Percentiles rank a stretch among this genome's conserved stretches.
Evolutionary conservation across 768 basidiomycete species (phyloP).

Genomic region (Termitomyces sp.): DNA sequence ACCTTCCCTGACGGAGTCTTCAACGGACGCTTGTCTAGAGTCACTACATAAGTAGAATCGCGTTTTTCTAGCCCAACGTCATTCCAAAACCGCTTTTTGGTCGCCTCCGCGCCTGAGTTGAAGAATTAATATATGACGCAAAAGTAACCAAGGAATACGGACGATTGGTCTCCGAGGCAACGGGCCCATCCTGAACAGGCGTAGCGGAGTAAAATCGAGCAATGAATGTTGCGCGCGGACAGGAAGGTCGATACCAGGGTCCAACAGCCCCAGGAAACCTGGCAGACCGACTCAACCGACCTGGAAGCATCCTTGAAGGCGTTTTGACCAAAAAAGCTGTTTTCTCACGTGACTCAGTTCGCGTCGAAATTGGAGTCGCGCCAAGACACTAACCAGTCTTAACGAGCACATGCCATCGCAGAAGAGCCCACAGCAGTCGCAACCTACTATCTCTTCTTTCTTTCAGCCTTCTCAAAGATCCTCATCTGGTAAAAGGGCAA

Average conservation of each 20-base stretch:
- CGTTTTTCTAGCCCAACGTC: conserved; percentile 70
- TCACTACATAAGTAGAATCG: conserved; percentile 51
- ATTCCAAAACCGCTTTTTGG: conserved; percentile 93
- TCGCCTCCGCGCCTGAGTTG: conserved; percentile 73
- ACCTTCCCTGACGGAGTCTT: conserved; percentile 86
- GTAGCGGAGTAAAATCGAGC: conserved; percentile 22
- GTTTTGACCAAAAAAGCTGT: conserved; percentile 8
- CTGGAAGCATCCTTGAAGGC: conserved; percentile 13
- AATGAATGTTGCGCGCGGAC: background rate
- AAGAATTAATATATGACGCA: background rate
- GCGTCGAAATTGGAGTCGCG: conserved; percentile 1
- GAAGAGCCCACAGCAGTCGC: conserved; percentile 16
- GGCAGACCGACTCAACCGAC: conserved; percentile 16
- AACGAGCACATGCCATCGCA: conserved; percentile 9
- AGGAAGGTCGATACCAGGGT: conserved; percentile 5
- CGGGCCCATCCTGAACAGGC: conserved; percentile 34
- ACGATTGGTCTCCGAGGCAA: conserved; percentile 64
- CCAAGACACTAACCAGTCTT: background rate
- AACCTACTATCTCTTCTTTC: conserved; percentile 35
- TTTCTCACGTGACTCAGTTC: conserved; percentile 17
- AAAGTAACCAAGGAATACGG: conserved; percentile 15
- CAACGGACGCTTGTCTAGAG: conserved; percentile 77
- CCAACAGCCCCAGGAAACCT: conserved; percentile 6
- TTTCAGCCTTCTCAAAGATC: conserved; percentile 22
- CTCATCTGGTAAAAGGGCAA: conserved; percentile 6